Evolutionary conservation across 345 rosid genomes (phyloP).

Genomic region (Hibiscus tridactylites): DNA sequence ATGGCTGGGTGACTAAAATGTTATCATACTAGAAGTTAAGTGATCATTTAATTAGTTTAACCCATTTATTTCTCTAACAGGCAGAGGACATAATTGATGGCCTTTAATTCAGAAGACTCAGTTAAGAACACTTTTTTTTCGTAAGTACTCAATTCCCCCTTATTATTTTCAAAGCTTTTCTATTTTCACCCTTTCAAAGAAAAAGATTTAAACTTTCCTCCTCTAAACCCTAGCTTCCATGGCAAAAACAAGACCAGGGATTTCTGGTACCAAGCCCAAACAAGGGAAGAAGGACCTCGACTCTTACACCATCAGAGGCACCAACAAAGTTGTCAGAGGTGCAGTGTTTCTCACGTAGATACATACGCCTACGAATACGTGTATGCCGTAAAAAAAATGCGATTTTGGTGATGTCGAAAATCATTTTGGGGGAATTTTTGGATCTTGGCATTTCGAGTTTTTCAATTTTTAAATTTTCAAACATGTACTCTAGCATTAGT

Average conservation of each 20-base stretch:
- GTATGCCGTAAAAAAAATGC: neutral
- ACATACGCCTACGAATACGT: neutral
- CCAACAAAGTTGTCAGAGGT: conserved; percentile 64
- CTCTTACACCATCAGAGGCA: conserved; percentile 56
- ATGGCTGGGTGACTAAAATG: too few species aligned
- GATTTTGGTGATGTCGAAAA: neutral
- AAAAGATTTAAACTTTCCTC: neutral
- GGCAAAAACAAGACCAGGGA: conserved; percentile 80
- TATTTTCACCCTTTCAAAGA: neutral
- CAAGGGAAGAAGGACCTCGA: conserved; percentile 46
- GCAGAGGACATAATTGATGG: too few species aligned
- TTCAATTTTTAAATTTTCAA: neutral
- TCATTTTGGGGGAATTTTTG: neutral
- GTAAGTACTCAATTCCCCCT: neutral
- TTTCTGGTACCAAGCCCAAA: conserved; percentile 36
- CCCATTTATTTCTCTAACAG: too few species aligned
- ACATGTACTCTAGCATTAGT: neutral
- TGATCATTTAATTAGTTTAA: too few species aligned
- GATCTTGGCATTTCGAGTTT: neutral
- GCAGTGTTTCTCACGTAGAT: neutral
- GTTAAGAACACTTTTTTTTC: too few species aligned
- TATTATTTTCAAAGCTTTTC: neutral
- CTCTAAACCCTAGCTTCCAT: conserved; percentile 27
- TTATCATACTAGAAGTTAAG: too few species aligned
- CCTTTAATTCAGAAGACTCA: too few species aligned